These are phyloP conservation scores for Acrasis kona DNA, from an alignment of 78 protist genomes.

Conservation along the genomic window DNA sequence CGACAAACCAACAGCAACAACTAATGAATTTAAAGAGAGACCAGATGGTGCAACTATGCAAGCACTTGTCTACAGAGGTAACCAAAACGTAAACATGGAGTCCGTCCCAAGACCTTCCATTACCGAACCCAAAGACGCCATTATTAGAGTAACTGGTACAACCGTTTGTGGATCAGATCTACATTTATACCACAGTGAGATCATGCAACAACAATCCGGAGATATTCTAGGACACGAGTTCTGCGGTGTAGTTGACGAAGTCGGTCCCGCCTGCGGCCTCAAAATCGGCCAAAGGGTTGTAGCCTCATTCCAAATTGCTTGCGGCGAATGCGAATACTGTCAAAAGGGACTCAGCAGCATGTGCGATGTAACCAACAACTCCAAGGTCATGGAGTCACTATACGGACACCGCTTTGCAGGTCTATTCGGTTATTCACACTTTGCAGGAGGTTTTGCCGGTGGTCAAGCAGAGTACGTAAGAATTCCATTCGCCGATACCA, in stretches of 20 bases:
- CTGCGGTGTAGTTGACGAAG: no score
- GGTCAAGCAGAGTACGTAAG: conserved; percentile 30
- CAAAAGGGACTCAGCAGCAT: conserved; percentile 10
- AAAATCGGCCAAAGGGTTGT: no score
- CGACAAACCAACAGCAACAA: no score
- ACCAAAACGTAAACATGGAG: neutral
- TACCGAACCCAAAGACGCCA: conserved; percentile 4
- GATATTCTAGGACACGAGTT: conserved; percentile 28
- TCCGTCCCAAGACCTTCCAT: neutral
- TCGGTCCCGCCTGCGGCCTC: no score
- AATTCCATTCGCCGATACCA: conserved; percentile 19
- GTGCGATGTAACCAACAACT: conserved; percentile 18
- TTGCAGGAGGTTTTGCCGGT: neutral
- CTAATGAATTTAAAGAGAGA: no score
- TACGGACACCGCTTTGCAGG: conserved; percentile 22
- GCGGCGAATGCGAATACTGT: no score
- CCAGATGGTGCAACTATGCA: no score
- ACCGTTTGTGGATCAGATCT: conserved; percentile 25
- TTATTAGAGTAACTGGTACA: conserved; percentile 3
- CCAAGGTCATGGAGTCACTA: conserved; percentile 12
- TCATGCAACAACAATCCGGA: no score
- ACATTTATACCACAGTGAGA: conserved; percentile 20
- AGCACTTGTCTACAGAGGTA: conserved; percentile 3
- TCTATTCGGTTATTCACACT: conserved; percentile 16
- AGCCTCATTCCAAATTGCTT: no score